phyloP scores from a whole-genome alignment of 2,329 filamentous ascomycete species.

The Myotisia sp. region DNA sequence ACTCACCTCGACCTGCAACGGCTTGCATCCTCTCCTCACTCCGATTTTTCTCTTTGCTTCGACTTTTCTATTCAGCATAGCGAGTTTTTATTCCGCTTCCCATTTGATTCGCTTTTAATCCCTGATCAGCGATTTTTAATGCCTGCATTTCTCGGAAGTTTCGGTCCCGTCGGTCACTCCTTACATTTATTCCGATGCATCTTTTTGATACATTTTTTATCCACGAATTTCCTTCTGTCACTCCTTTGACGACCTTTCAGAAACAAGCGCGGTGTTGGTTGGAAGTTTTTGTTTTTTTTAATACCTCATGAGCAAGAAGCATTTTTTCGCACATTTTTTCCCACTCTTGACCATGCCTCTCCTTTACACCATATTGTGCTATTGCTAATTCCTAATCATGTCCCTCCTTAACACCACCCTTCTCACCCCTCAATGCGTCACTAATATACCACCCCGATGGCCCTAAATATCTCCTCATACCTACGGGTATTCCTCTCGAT shows the following conservation, averaged over 20 bases:
- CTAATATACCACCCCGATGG: not conserved
- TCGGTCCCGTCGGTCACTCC: slow-evolving; percentile 14
- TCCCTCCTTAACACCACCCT: slow-evolving; percentile 4
- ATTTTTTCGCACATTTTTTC: slow-evolving; percentile 3
- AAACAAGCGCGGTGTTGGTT: slow-evolving; percentile 15
- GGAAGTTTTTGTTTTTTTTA: slow-evolving; percentile 4
- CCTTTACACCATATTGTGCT: slow-evolving; percentile 8
- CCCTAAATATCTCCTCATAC: not conserved
- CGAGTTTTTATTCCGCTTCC: not conserved
- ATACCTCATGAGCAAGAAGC: too few relatives aligned
- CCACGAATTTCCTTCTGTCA: slow-evolving; percentile 20
- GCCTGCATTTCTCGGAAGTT: slow-evolving; percentile 8
- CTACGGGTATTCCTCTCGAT: too few relatives aligned
- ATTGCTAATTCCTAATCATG: slow-evolving; percentile 4
- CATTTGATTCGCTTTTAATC: not conserved
- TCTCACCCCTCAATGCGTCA: not conserved
- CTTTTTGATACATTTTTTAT: slow-evolving; percentile 6
- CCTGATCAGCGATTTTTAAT: slow-evolving; percentile 7
- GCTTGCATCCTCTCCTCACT: not conserved
- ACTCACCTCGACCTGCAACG: slow-evolving; percentile 2
- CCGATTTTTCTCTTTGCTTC: not conserved
- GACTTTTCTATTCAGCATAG: slow-evolving; percentile 3
- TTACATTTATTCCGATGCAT: slow-evolving; percentile 13
- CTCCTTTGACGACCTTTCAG: slow-evolving; percentile 18
- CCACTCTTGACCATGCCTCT: slow-evolving; percentile 11